Conservation (phyloP, 2,329 filamentous ascomycete genomes). For the Trichocomaceae sp. region DNA sequence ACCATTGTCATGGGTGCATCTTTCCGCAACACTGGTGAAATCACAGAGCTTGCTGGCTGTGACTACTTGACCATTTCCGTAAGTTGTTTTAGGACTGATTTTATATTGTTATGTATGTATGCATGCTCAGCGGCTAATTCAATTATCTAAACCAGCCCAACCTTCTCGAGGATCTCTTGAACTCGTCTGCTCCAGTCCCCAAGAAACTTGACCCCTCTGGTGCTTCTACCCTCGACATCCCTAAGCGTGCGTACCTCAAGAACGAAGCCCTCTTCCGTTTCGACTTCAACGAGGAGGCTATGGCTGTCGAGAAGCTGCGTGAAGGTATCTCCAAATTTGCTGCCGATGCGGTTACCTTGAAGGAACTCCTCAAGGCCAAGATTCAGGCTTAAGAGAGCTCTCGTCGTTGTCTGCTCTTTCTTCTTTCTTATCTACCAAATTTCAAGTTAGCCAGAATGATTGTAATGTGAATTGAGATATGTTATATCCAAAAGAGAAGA, state of each 20-base stretch:
- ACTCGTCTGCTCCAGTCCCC: slow-evolving; percentile 72
- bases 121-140: slow-evolving; percentile 16
- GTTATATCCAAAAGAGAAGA: neutral
- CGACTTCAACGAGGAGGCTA: slow-evolving; percentile 99
- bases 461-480: neutral
- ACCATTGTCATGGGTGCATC: slow-evolving; percentile 99
- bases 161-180: slow-evolving; percentile 88
- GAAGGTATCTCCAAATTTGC: slow-evolving; percentile 99
- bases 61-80: slow-evolving; percentile 98
- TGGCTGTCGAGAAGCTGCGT: slow-evolving; percentile 98
- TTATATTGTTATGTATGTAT: neutral
- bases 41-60: slow-evolving; percentile 95
- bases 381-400: slow-evolving; percentile 44
- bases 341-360: slow-evolving; percentile 87
- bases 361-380: slow-evolving; percentile 87
- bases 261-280: slow-evolving; percentile 91
- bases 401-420: neutral
- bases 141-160: slow-evolving; percentile 58
- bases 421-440: neutral
- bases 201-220: slow-evolving; percentile 78
- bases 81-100: slow-evolving; percentile 36
- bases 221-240: slow-evolving; percentile 64
- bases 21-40: slow-evolving; percentile 93
- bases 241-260: slow-evolving; percentile 86
- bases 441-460: neutral